Percentiles rank a stretch among this genome's conserved stretches.
These are phyloP conservation scores for Exophiala alcalophila DNA, from an alignment of 2,329 filamentous ascomycete species.

Conservation along the genomic window DNA sequence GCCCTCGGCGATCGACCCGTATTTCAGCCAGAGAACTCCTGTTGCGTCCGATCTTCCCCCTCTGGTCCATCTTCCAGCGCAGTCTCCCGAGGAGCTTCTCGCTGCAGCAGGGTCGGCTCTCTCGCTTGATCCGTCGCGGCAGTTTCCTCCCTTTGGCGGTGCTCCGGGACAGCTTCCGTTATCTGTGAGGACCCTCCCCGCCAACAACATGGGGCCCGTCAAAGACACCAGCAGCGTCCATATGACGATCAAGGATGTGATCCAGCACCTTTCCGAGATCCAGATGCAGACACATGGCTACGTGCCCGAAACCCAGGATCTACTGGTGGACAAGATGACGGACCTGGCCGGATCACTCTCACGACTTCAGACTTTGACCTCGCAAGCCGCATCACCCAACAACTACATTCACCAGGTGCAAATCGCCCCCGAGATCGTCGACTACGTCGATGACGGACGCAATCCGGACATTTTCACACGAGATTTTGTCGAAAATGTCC, in stretches of 20 bases:
- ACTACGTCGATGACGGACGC: constrained; percentile 60
- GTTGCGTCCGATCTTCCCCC: not conserved
- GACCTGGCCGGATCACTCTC: constrained; percentile 52
- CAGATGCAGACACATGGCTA: constrained; percentile 59
- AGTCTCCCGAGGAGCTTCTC: not conserved
- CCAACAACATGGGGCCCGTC: constrained; percentile 24
- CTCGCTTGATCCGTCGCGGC: no score
- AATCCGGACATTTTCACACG: constrained; percentile 67
- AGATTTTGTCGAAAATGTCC: constrained; percentile 63
- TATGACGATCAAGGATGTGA: constrained; percentile 50
- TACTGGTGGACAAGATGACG: constrained; percentile 57
- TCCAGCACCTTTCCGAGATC: constrained; percentile 61
- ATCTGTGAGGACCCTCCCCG: not conserved
- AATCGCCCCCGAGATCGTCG: constrained; percentile 60
- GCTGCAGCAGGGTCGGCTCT: no score
- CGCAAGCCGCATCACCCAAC: constrained; percentile 24
- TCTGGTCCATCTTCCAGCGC: not conserved
- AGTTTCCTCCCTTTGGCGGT: no score
- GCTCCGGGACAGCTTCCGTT: no score
- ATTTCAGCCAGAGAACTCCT: constrained; percentile 1
- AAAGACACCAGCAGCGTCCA: constrained; percentile 28
- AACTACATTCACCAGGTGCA: constrained; percentile 42
- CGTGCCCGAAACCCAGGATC: constrained; percentile 54
- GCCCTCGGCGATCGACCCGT: not conserved
- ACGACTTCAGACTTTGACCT: constrained; percentile 45